Conservation (phyloP, 1,139 yeast species). For the Eremothecium coryli region DNA sequence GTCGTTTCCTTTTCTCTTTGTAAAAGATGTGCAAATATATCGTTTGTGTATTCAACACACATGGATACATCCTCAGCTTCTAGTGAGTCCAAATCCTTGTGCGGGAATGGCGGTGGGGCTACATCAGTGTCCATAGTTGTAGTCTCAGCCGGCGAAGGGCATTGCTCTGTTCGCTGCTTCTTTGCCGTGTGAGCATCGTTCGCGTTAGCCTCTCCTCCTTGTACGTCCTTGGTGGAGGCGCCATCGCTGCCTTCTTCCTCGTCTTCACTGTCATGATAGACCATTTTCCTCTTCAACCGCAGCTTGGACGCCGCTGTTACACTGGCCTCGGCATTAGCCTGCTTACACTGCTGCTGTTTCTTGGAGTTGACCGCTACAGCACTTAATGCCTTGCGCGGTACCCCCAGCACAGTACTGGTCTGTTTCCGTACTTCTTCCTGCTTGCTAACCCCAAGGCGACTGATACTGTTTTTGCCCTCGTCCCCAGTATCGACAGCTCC, state of each 20-base stretch:
- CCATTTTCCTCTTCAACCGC: neutral
- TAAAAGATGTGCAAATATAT: slow-evolving; percentile 70
- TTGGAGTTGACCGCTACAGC: slow-evolving; percentile 2
- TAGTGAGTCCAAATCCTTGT: slow-evolving; percentile 61
- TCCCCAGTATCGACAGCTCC: neutral
- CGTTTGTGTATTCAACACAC: slow-evolving; percentile 84
- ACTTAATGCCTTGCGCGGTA: slow-evolving; percentile 4
- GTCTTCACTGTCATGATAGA: slow-evolving; percentile 4
- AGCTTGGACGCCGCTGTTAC: neutral
- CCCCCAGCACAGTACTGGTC: slow-evolving; percentile 2
- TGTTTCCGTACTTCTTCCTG: slow-evolving; percentile 1
- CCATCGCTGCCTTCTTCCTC: neutral
- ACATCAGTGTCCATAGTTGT: neutral
- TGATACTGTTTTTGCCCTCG: too few relatives aligned
- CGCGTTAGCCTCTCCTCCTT: too few relatives aligned
- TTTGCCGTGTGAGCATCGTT: neutral
- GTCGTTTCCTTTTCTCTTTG: slow-evolving; percentile 60
- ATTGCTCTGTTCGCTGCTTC: slow-evolving; percentile 1
- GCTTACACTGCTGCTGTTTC: neutral
- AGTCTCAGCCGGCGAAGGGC: neutral
- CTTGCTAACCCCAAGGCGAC: too few relatives aligned
- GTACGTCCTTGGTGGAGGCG: neutral
- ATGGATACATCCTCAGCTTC: slow-evolving; percentile 80
- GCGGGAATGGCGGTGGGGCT: slow-evolving; percentile 1
- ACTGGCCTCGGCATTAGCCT: neutral